These are phyloP conservation scores for Botryotinia calthae DNA, from an alignment of 2,329 filamentous ascomycete genomes.

Conservation along the genomic window DNA sequence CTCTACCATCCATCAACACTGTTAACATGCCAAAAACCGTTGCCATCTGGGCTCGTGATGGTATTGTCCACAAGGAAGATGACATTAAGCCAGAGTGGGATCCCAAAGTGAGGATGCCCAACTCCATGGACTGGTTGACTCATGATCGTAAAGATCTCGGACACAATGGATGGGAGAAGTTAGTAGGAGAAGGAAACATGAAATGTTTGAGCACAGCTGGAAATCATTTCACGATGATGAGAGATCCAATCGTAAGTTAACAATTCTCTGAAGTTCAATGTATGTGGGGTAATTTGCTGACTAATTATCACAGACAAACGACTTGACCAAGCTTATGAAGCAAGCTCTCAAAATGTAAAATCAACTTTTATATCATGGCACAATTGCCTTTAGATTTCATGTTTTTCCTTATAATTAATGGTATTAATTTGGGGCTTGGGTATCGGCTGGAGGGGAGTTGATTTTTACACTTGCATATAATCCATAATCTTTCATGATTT, in stretches of 20 bases:
- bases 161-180: slow-evolving; percentile 59
- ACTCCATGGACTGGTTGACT: slow-evolving; percentile 61
- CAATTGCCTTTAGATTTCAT: neutral
- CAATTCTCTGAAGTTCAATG: neutral
- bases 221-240: slow-evolving; percentile 33
- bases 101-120: slow-evolving; percentile 48
- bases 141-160: slow-evolving; percentile 70
- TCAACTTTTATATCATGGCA: neutral
- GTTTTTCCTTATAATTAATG: neutral
- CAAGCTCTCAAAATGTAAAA: slow-evolving; percentile 18
- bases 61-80: slow-evolving; percentile 59
- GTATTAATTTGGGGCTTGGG: neutral
- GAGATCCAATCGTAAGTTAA: slow-evolving; percentile 28
- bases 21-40: slow-evolving; percentile 57
- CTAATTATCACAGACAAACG: slow-evolving; percentile 2
- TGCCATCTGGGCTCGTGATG: slow-evolving; percentile 69
- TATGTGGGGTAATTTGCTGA: slow-evolving; percentile 9
- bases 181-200: slow-evolving; percentile 27
- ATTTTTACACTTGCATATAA: neutral
- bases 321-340: slow-evolving; percentile 18
- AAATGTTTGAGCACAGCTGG: slow-evolving; percentile 23
- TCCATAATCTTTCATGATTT: neutral
- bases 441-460: neutral
- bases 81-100: slow-evolving; percentile 63
- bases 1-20: slow-evolving; percentile 54